Evolutionary conservation across 495 filamentous ascomycete species (phyloP).

Genomic region (Penicillium psychrofluorescens): DNA sequence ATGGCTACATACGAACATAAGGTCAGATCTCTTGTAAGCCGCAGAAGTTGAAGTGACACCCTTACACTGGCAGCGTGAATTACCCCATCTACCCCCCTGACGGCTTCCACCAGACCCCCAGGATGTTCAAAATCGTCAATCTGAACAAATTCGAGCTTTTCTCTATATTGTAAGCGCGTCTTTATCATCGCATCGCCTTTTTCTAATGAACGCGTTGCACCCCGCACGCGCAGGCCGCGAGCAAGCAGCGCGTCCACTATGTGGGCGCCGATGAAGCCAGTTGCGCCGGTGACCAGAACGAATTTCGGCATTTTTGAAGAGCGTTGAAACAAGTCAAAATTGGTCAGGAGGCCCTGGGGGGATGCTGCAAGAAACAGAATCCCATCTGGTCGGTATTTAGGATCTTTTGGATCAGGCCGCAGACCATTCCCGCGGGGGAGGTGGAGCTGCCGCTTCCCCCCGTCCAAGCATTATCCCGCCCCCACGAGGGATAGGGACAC

Average conservation of each 20-base stretch:
- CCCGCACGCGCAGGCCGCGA: slow-evolving; percentile 28
- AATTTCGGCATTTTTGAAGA: neutral
- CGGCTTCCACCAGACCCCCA: slow-evolving; percentile 26
- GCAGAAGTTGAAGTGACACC: no score
- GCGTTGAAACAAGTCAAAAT: no score
- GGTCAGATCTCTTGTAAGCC: no score
- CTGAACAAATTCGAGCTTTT: slow-evolving; percentile 26
- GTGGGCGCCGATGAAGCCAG: slow-evolving; percentile 37
- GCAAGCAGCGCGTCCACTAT: slow-evolving; percentile 27
- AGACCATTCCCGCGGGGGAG: no score
- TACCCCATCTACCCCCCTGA: slow-evolving; percentile 28
- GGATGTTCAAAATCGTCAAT: slow-evolving; percentile 29
- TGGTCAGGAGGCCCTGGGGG: no score
- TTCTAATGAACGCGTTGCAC: slow-evolving; percentile 22
- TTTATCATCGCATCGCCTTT: slow-evolving; percentile 26
- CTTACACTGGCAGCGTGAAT: slow-evolving; percentile 35
- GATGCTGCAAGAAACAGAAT: no score
- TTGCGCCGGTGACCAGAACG: slow-evolving; percentile 35
- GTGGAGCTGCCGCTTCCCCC: no score
- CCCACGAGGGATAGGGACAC: no score
- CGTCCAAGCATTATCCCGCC: no score
- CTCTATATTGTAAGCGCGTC: slow-evolving; percentile 20
- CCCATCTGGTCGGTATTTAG: no score
- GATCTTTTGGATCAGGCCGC: no score
- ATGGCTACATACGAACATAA: slow-evolving; percentile 4